Evolutionary conservation across 441 rosid species (phyloP).

Genomic region (Adansonia grandidieri): DNA sequence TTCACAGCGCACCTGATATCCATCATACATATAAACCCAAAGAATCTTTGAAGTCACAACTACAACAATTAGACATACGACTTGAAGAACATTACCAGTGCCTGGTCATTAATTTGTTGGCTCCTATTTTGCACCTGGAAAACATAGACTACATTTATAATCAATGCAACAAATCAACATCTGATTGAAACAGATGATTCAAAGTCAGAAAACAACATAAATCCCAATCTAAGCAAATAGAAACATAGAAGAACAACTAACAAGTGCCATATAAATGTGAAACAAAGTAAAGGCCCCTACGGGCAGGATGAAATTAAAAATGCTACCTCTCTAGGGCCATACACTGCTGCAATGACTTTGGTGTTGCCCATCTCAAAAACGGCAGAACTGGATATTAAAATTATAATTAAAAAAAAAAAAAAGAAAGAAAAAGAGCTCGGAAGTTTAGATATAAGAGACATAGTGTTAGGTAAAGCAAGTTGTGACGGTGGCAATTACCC

Average conservation of each 20-base stretch:
- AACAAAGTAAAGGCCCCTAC: not conserved
- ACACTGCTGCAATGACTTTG: slow-evolving; percentile 92
- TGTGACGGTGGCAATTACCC: slow-evolving; percentile 48
- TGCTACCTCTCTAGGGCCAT: slow-evolving; percentile 89
- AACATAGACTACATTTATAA: slow-evolving; percentile 1
- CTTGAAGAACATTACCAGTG: slow-evolving; percentile 52
- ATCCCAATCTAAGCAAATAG: not conserved
- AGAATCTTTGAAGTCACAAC: not conserved
- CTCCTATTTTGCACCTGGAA: slow-evolving; percentile 76
- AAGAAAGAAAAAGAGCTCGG: not conserved
- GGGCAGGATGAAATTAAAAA: not conserved
- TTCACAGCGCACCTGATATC: slow-evolving; percentile 76
- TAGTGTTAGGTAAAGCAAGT: not conserved
- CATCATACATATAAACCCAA: not conserved
- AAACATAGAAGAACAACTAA: not conserved
- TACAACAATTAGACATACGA: not conserved
- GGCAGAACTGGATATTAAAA: slow-evolving; percentile 59
- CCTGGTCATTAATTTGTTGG: slow-evolving; percentile 69
- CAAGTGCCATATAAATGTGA: not conserved
- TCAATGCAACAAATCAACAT: not conserved
- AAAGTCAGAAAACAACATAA: not conserved
- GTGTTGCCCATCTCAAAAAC: slow-evolving; percentile 94
- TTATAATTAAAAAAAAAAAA: not conserved
- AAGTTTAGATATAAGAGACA: not conserved
- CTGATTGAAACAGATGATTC: not conserved